Base-by-base conservation (phyloP, 169 alveolate genomes). In the Plasmodium gallinaceum region DNA sequence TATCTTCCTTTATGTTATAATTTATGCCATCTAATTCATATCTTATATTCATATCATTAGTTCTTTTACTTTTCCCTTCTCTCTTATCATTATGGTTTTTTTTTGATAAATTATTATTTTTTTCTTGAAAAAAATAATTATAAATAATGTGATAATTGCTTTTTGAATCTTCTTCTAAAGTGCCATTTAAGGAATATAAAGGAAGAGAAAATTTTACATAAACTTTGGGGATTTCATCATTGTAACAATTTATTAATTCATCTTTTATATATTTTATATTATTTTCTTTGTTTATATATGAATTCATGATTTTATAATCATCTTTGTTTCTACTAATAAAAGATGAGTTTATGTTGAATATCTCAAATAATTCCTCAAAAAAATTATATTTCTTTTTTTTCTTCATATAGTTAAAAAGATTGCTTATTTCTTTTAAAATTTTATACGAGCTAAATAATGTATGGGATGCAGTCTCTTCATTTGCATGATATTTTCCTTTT, bases 381-480 rank as follows among this genome's bases (percentile, higher is more conserved):
- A 83, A 32, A 26, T 42, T 54, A 57, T 39, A 83, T 7, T 83
- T 83, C 2, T 37, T 57, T 37, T 24, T 57, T 26, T 73, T 58
- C 8, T 8, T 45, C 37, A 8, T 10, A 26, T 64, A 24, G 4
- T 32, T 32, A 32, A 32, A 32, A 12, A 83, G 10, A 18, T 54
- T 57, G 22, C 18, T 62, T 20, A 83, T 60, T 62, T 69, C 74
- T 14, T 83, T 68, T 20, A 9, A 45, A 54, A 83, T 83, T 51
- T 83, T 18, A 48, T 18, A 68, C 1, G 86, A 54, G 14, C 91
- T 83, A 61, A 68, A 69, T 62, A 46, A 39, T 39, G 74, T 73
- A 69, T 83, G 91, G 14, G 91, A 83, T 52, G 74, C 57, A 7
- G 86, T 68, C 10, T 83, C 91, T 60, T 83, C 91, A 70, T 83